Evolutionary conservation across 176 grass and related monocot species (phyloP).

Genomic region (Rhynchospora pubera): DNA sequence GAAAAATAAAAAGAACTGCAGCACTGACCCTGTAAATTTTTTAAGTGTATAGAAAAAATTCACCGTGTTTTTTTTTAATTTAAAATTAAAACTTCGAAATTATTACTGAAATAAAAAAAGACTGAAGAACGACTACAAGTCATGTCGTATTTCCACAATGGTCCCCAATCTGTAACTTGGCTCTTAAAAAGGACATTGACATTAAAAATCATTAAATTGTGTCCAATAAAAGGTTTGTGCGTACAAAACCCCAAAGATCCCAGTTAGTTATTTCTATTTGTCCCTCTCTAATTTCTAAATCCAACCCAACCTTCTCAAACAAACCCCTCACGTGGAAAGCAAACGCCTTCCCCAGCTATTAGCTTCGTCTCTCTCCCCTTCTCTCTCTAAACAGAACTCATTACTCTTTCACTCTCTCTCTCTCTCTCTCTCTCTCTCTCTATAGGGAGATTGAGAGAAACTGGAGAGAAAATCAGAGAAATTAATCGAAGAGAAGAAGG

Average conservation of each 20-base stretch:
- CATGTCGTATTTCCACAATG: neutral
- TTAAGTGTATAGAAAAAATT: too few species aligned
- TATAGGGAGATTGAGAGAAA: neutral
- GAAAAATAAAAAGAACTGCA: too few species aligned
- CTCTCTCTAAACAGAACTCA: conserved; percentile 9
- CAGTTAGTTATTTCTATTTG: neutral
- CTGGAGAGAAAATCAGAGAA: neutral
- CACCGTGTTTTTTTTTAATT: too few species aligned
- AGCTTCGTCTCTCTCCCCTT: neutral
- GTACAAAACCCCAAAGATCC: neutral
- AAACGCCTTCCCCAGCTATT: neutral
- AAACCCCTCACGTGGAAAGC: neutral
- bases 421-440: neutral
- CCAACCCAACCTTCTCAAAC: neutral
- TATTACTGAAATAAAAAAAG: neutral
- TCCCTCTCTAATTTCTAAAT: neutral
- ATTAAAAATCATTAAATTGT: neutral
- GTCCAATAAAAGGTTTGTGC: neutral
- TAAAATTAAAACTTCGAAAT: too few species aligned
- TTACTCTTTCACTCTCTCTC: too few species aligned
- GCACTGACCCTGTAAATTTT: too few species aligned
- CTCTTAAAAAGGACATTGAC: neutral
- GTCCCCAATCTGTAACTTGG: neutral
- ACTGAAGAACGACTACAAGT: neutral
- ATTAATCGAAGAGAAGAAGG: neutral